phyloP scores from a whole-genome alignment of 371 early-diverging fungal species.

The Mortierella sp. region DNA sequence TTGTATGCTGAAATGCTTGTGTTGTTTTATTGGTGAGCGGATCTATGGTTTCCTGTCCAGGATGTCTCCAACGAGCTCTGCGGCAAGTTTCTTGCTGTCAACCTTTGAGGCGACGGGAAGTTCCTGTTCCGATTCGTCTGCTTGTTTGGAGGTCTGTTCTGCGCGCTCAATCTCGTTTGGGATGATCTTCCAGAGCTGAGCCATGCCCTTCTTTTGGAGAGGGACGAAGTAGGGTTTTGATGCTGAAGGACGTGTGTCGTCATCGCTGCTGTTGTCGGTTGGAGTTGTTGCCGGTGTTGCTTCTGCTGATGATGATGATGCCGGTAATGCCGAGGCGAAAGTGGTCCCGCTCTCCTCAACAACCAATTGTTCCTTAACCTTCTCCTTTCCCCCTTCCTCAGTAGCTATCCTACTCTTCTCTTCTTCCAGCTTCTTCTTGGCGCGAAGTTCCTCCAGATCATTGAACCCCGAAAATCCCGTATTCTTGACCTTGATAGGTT shows the following conservation, averaged over 20 bases:
- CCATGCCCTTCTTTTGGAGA: slow-evolving; percentile 26
- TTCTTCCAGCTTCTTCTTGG: slow-evolving; percentile 8
- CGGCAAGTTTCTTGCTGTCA: slow-evolving; percentile 6
- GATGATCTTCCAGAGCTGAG: slow-evolving; percentile 49
- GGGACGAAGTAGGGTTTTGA: slow-evolving; percentile 22
- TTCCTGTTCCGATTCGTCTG: background rate
- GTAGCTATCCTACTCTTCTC: background rate
- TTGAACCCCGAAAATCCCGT: slow-evolving; percentile 45
- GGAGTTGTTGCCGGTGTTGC: background rate
- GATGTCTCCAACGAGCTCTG: background rate
- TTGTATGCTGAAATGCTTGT: background rate
- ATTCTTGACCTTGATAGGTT: slow-evolving; percentile 18
- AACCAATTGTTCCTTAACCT: background rate
- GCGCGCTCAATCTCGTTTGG: slow-evolving; percentile 21
- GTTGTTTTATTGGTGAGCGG: background rate
- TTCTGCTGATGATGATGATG: background rate
- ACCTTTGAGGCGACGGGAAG: background rate
- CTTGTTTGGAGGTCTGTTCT: slow-evolving; percentile 3
- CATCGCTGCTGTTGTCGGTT: background rate
- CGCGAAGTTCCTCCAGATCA: slow-evolving; percentile 30
- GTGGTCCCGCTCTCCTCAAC: background rate
- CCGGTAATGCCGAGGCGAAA: slow-evolving; percentile 20
- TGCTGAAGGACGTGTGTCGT: background rate
- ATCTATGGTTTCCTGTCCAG: background rate
- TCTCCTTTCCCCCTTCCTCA: background rate